phyloP scores from a whole-genome alignment of 2,329 filamentous ascomycete genomes.

The Penicillium freii region DNA sequence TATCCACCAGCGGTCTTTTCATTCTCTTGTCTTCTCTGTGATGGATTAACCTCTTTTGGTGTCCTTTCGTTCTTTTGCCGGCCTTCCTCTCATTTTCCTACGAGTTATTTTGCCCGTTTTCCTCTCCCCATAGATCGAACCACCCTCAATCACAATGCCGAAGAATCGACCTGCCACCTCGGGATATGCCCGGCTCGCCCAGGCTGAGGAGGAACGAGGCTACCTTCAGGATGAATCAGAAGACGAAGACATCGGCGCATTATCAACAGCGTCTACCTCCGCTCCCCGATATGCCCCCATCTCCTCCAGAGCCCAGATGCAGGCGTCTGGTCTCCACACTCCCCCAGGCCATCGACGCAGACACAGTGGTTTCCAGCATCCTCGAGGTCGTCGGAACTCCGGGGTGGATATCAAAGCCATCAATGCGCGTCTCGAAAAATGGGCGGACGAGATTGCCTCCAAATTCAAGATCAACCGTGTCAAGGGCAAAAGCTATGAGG shows the following conservation, averaged over 20 bases:
- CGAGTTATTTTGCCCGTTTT: neutral
- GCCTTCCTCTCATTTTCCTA: slow-evolving; percentile 13
- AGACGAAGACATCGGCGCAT: slow-evolving; percentile 59
- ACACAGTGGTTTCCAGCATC: slow-evolving; percentile 47
- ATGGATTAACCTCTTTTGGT: slow-evolving; percentile 18
- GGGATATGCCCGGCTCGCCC: slow-evolving; percentile 80
- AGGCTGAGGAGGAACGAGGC: slow-evolving; percentile 64
- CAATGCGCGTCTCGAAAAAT: slow-evolving; percentile 89
- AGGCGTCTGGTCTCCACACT: slow-evolving; percentile 41
- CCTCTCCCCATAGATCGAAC: slow-evolving; percentile 10
- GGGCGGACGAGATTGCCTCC: slow-evolving; percentile 96
- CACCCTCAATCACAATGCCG: slow-evolving; percentile 55
- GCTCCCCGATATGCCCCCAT: slow-evolving; percentile 64
- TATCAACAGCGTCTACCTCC: slow-evolving; percentile 55
- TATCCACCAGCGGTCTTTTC: slow-evolving; percentile 3
- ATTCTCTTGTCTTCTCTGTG: slow-evolving; percentile 7
- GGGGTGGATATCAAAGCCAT: slow-evolving; percentile 98
- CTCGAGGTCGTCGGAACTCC: slow-evolving; percentile 67
- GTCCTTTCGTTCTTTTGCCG: slow-evolving; percentile 9
- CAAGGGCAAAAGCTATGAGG: slow-evolving; percentile 70
- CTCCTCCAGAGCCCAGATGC: slow-evolving; percentile 51
- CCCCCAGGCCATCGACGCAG: slow-evolving; percentile 47
- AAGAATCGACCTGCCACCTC: slow-evolving; percentile 69
- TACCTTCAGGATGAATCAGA: slow-evolving; percentile 65
- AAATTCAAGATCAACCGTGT: slow-evolving; percentile 87